Base-by-base conservation (phyloP, 495 filamentous ascomycete species). In the Glonium stellatum region DNA sequence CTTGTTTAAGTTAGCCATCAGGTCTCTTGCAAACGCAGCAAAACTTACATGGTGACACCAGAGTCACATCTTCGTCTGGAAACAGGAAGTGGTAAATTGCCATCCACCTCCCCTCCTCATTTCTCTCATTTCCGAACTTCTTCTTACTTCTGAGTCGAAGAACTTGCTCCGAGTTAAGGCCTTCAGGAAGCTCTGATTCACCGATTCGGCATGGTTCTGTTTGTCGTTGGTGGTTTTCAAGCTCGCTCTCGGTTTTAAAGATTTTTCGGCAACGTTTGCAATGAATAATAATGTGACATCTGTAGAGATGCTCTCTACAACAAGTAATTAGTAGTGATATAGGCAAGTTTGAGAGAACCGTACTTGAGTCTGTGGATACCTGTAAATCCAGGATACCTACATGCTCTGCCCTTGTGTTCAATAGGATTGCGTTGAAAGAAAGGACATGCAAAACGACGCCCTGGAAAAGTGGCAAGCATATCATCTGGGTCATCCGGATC, bases 341-440 rank as follows among this genome's bases (percentile, higher is more conserved):
- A 4, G 6, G 12, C 22, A 18, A 8, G 6, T 13, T 13, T 51
- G 5, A n/a, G 6, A 15, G 48, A 51, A 21, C 1, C 48, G 1
- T 51, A 51, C 52, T 54, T 54, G 5, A 54, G 23, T 8, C 52
- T 21, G 19, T 54, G 52, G 18, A 54, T 21, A 54, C 22, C 27
- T 1, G 22, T 37, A 36, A 54, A 54, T 1, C 52, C 52, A 54
- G 52, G 52, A 54, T 54, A 54, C 18, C 52, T 25, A 36, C 52
- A 54, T 15, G 52, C 23, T 6, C 21, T 54, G 31, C 52, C 12
- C 52, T 54, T 54, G 8, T 54, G 52, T 37, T 13, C 13, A 3
- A 9, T n/a, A 34, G 52, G 52, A 54, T 54, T 31, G 18, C 31
- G 52, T 36, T 54, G 23, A 15, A 34, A 54, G 27, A 34, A 54